phyloP scores from a whole-genome alignment of 768 basidiomycete species.

The Suillus placidus region DNA sequence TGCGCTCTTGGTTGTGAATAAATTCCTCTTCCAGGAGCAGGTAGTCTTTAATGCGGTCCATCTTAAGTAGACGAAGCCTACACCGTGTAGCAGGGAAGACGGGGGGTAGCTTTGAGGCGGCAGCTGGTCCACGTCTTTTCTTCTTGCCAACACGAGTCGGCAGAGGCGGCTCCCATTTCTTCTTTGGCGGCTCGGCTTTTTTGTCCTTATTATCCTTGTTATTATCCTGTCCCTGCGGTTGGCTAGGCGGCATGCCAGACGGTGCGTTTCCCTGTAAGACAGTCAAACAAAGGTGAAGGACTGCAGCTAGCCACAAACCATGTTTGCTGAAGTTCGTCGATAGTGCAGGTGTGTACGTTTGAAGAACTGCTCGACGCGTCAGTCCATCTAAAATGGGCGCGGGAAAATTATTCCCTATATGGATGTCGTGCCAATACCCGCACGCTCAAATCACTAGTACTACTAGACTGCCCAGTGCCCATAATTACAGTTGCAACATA shows the following conservation, averaged over 20 bases:
- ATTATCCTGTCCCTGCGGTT: constrained; percentile 50
- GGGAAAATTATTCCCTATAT: background rate
- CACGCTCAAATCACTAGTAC: background rate
- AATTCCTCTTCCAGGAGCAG: constrained; percentile 95
- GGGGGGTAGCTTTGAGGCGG: constrained; percentile 88
- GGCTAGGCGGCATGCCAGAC: constrained; percentile 53
- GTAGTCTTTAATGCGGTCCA: constrained; percentile 98
- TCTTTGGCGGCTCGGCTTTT: constrained; percentile 59
- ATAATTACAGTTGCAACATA: background rate
- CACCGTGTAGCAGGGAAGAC: constrained; percentile 95
- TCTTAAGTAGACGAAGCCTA: constrained; percentile 91
- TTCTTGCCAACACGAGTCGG: constrained; percentile 97
- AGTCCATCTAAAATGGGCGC: constrained; percentile 32
- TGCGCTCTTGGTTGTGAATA: constrained; percentile 86
- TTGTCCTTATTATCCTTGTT: constrained; percentile 48
- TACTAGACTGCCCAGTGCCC: background rate
- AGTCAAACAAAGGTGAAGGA: constrained; percentile 12
- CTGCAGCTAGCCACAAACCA: constrained; percentile 23
- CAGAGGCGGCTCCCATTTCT: constrained; percentile 99
- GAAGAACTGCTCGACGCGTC: constrained; percentile 48
- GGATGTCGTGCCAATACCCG: background rate
- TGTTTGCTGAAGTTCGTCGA: constrained; percentile 14
- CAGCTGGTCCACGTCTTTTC: constrained; percentile 89
- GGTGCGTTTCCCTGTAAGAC: constrained; percentile 70
- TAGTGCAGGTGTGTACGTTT: background rate